These are phyloP conservation scores for Agaricus bisporus DNA, from an alignment of 768 basidiomycete species.

Conservation along the genomic window DNA sequence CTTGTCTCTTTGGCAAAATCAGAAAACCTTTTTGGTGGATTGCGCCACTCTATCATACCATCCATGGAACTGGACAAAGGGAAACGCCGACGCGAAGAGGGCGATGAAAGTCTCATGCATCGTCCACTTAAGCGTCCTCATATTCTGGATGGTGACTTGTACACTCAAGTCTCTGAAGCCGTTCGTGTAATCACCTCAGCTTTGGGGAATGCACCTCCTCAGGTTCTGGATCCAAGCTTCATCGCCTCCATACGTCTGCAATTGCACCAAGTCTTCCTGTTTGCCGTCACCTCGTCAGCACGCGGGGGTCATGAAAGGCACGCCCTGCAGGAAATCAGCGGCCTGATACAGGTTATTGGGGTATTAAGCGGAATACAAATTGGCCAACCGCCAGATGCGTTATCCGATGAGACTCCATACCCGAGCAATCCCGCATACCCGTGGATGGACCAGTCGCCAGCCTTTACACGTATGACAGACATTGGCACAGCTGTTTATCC, in stretches of 20 bases:
- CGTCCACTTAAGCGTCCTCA: slow-evolving; percentile 38
- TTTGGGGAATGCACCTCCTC: slow-evolving; percentile 34
- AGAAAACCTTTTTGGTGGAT: slow-evolving; percentile 55
- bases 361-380: slow-evolving; percentile 77
- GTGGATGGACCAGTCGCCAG: slow-evolving; percentile 25
- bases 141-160: slow-evolving; percentile 39
- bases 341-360: slow-evolving; percentile 78
- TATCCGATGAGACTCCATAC: slow-evolving; percentile 22
- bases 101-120: slow-evolving; percentile 29
- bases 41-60: slow-evolving; percentile 59
- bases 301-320: slow-evolving; percentile 47
- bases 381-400: slow-evolving; percentile 35
- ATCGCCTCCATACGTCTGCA: slow-evolving; percentile 68
- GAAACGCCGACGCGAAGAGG: slow-evolving; percentile 69
- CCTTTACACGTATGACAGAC: slow-evolving; percentile 29
- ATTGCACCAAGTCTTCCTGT: slow-evolving; percentile 74
- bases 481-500: slow-evolving; percentile 78
- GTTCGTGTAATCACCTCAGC: slow-evolving; percentile 49
- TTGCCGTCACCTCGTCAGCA: slow-evolving; percentile 65
- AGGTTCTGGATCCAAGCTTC: slow-evolving; percentile 47
- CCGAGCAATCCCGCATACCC: slow-evolving; percentile 19
- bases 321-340: slow-evolving; percentile 67
- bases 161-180: slow-evolving; percentile 54
- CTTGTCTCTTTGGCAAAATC: slow-evolving; percentile 65
- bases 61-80: slow-evolving; percentile 60